A percentile compares a stretch with the other conserved stretches of the same genome.
These are phyloP conservation scores for Kalmusia sp. DNA, from an alignment of 2,329 filamentous ascomycete genomes.

Conservation along the genomic window DNA sequence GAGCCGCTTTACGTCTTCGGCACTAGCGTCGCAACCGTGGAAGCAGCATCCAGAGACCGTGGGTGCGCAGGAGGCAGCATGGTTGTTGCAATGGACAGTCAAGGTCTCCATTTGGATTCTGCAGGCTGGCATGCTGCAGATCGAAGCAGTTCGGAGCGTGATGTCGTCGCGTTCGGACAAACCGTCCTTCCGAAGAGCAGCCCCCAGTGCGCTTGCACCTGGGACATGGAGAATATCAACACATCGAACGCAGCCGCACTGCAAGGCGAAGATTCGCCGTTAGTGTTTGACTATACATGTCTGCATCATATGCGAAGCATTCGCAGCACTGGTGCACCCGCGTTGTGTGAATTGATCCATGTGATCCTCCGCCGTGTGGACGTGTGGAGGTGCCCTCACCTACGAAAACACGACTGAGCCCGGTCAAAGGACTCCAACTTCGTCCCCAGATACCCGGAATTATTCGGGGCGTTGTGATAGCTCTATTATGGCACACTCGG, in stretches of 20 bases:
- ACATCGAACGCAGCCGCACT: neutral
- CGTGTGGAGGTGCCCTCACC: no score
- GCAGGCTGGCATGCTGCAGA: conserved; percentile 19
- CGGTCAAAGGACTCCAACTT: no score
- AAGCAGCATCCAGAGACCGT: conserved; percentile 15
- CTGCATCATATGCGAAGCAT: neutral
- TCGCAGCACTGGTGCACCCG: neutral
- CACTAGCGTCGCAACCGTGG: conserved; percentile 36
- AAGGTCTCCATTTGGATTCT: conserved; percentile 6
- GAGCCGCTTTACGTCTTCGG: conserved; percentile 38
- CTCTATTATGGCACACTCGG: neutral
- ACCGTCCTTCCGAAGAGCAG: conserved; percentile 28
- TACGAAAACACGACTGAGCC: no score
- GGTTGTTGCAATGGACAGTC: conserved; percentile 17
- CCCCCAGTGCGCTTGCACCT: conserved; percentile 23
- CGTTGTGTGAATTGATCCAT: conserved; percentile 8
- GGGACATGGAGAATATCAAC: conserved; percentile 15
- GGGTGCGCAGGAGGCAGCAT: conserved; percentile 15
- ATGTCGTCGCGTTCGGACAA: conserved; percentile 40
- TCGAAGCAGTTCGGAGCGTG: conserved; percentile 14
- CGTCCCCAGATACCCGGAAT: neutral
- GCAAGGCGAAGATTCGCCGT: neutral
- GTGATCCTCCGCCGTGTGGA: conserved; percentile 7
- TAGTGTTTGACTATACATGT: neutral
- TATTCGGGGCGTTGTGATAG: neutral